phyloP scores from a whole-genome alignment of 495 filamentous ascomycete species.

The Stereocaulon alpinum region DNA sequence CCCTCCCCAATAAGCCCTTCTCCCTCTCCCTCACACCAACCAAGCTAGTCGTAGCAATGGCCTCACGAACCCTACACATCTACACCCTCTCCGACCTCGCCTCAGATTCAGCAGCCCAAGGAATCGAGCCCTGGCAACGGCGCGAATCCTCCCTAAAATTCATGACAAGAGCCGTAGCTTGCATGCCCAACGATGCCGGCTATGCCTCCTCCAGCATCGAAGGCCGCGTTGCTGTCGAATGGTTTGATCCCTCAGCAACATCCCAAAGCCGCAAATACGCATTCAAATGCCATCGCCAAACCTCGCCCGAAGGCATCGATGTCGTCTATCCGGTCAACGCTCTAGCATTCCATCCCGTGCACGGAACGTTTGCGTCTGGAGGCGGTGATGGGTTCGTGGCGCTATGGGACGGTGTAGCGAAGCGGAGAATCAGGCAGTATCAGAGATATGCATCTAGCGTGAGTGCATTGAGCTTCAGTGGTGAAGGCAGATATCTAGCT shows the following conservation, averaged over 20 bases:
- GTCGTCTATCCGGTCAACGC: slow-evolving; percentile 94
- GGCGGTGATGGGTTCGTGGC: slow-evolving; percentile 93
- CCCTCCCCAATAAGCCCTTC: slow-evolving; percentile 75
- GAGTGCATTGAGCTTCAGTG: slow-evolving; percentile 62
- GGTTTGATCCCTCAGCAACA: slow-evolving; percentile 80
- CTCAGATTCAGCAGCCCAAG: slow-evolving; percentile 32
- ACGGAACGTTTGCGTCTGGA: slow-evolving; percentile 86
- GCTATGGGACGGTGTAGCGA: slow-evolving; percentile 87
- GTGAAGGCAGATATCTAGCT: slow-evolving; percentile 72
- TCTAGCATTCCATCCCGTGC: slow-evolving; percentile 79
- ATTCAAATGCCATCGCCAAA: slow-evolving; percentile 92
- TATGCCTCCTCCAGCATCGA: slow-evolving; percentile 87
- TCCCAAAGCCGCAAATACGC: slow-evolving; percentile 91
- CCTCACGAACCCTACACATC: slow-evolving; percentile 80
- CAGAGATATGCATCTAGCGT: slow-evolving; percentile 72
- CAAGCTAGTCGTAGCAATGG: slow-evolving; percentile 90
- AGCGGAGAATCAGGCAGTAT: slow-evolving; percentile 84
- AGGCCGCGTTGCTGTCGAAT: slow-evolving; percentile 89
- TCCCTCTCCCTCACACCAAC: slow-evolving; percentile 70
- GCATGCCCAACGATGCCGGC: slow-evolving; percentile 90
- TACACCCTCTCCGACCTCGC: slow-evolving; percentile 72
- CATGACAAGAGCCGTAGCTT: slow-evolving; percentile 86
- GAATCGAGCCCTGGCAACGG: slow-evolving; percentile 74
- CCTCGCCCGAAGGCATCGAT: slow-evolving; percentile 55
- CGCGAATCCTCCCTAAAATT: slow-evolving; percentile 90